Evolutionary conservation across 1,284 basidiomycete species (phyloP), one percentile per base, ranked within the genome.

Genomic region (Quambalaria eucalypti): DNA sequence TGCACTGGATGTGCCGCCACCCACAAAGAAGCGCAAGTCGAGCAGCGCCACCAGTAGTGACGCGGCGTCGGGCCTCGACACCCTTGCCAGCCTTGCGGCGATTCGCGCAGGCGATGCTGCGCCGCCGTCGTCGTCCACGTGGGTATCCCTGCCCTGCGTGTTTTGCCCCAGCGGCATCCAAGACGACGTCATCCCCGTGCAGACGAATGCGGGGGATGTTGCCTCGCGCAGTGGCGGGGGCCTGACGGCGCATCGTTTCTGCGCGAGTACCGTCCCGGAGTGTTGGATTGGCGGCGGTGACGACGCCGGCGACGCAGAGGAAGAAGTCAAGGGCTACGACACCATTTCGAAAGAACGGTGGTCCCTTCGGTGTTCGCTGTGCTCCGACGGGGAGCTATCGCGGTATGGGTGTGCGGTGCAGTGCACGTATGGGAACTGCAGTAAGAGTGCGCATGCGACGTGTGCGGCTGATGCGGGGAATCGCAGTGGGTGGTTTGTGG

Each of bases 391-490:
- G 26, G 80, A 80, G 31, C 76, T 81, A 16, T 87, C 86, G 62
- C 80, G 79, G 7, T 86, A 90, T 59, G 93, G 93, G 4, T 89
- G 89, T 3, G 91, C 91, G 55, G 85, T 95, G 28, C 91, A 96
- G 70, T 96, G 91, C 74, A 88, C 88, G 9, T 89, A 89, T 74
- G 89, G 89, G 56, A 91, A 89, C 77, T 95, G 93, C 71, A 81
- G 87, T 1, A 88, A 88, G 66, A 89, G 93, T 0, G 95, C 88
- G 77, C 93, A 98, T 73, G 85, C 95, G 28, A 87, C 85, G 1
- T 98, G 93, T 75, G 93, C 93, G 12, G 25, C 36, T n/a, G n/a
- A n/a, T n/a, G n/a, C 31, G 31, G 9, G 16, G 9, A 16, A 33
- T 16, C 9, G 8, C 31, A 33, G 31, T 16, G 31, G 31, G 8